These are phyloP conservation scores for Boletus subparvulus DNA, from an alignment of 768 basidiomycete species.

Conservation along the genomic window DNA sequence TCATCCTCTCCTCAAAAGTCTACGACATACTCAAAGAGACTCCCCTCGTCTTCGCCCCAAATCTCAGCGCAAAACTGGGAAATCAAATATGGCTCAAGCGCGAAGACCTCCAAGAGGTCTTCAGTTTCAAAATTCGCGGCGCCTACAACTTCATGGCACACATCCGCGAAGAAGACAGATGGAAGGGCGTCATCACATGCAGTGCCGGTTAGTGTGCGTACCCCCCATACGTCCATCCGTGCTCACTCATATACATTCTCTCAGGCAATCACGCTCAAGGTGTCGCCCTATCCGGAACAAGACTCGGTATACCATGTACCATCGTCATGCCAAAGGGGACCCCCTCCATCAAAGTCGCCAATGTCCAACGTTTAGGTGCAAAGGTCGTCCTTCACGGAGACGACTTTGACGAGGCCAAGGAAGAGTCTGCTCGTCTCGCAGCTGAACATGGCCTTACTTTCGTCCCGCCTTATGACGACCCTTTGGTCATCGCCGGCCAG, in stretches of 20 bases:
- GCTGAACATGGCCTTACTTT: conserved; percentile 74
- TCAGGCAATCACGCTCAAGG: conserved; percentile 98
- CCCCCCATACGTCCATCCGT: conserved; percentile 16
- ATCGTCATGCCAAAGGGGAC: conserved; percentile 98
- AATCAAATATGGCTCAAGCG: conserved; percentile 96
- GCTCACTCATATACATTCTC: neutral
- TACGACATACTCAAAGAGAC: conserved; percentile 90
- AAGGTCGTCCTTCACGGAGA: conserved; percentile 89
- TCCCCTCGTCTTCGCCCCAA: conserved; percentile 82
- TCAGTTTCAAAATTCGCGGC: conserved; percentile 98
- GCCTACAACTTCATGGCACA: conserved; percentile 99
- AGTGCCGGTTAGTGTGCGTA: conserved; percentile 89
- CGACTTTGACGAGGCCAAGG: conserved; percentile 96
- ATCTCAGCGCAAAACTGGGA: conserved; percentile 84
- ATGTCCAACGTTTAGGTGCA: conserved; percentile 91
- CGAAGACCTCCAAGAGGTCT: conserved; percentile 96
- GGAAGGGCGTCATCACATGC: conserved; percentile 98
- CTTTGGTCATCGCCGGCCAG: conserved; percentile 94
- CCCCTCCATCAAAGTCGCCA: conserved; percentile 93
- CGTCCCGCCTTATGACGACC: conserved; percentile 97
- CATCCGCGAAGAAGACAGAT: conserved; percentile 82
- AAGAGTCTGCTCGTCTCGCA: conserved; percentile 87
- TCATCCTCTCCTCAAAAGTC: conserved; percentile 87
- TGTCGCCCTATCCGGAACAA: conserved; percentile 90
- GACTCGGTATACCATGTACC: conserved; percentile 90